A percentile compares a stretch with the other conserved stretches of the same genome.
These are phyloP conservation scores for Tripterygium wilfordii DNA, from an alignment of 177 flowering plant species.

Conservation along the genomic window DNA sequence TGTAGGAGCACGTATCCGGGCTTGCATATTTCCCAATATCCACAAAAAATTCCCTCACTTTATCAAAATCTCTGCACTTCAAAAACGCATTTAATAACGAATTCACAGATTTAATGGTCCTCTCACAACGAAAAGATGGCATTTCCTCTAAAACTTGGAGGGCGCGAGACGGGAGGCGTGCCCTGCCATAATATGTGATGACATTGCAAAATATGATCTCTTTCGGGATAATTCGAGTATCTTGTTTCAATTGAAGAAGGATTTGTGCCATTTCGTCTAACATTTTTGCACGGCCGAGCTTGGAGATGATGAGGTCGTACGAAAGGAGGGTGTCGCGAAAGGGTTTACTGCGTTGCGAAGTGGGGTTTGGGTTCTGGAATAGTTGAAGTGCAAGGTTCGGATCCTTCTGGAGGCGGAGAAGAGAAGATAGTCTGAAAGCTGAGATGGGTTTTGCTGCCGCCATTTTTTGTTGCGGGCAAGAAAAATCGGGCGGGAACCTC, in stretches of 20 bases:
- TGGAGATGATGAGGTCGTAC: conserved; percentile 76
- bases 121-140: conserved; percentile 43
- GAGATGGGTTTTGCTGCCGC: conserved; percentile 27
- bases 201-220: conserved; percentile 68
- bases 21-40: conserved; percentile 19
- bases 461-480: conserved; percentile 20
- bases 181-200: conserved; percentile 56
- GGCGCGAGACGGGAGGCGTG: conserved; percentile 37
- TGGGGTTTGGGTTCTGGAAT: conserved; percentile 57
- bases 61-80: conserved; percentile 32
- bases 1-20: conserved; percentile 68
- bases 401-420: conserved; percentile 55
- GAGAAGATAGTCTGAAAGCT: conserved; percentile 59
- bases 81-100: conserved; percentile 50
- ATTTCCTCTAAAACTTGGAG: conserved; percentile 39
- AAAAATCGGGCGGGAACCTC: no score
- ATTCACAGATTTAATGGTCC: conserved; percentile 61
- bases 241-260: conserved; percentile 41
- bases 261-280: conserved; percentile 60
- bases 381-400: conserved; percentile 51
- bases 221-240: conserved; percentile 37
- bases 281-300: conserved; percentile 74
- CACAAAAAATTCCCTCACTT: conserved; percentile 30
- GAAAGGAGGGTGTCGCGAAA: conserved; percentile 51
- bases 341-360: conserved; percentile 24